These are phyloP conservation scores for Penicillium coffeae DNA, from an alignment of 495 filamentous ascomycete genomes.

Conservation along the genomic window DNA sequence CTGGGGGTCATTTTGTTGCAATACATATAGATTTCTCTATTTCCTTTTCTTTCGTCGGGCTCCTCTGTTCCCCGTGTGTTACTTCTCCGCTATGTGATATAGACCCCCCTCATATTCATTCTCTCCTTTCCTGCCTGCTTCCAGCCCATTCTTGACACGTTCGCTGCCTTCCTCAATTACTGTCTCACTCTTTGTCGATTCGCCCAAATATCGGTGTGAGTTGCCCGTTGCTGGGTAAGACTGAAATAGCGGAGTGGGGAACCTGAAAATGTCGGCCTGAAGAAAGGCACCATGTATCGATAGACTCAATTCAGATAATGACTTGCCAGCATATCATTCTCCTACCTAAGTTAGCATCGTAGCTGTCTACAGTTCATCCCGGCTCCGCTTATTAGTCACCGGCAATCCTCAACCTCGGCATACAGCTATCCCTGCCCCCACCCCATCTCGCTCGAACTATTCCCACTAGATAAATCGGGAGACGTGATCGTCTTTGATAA, in stretches of 20 bases:
- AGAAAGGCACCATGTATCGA: conserved; percentile 14
- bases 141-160: neutral
- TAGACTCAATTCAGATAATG: conserved; percentile 9
- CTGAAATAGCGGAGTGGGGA: neutral
- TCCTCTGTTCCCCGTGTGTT: conserved; percentile 24
- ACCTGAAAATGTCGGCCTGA: conserved; percentile 1
- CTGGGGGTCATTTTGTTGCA: conserved; percentile 5
- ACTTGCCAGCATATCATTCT: neutral
- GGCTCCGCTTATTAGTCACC: neutral
- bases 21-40: conserved; percentile 14
- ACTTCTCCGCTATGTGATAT: conserved; percentile 23
- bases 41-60: conserved; percentile 3
- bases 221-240: neutral
- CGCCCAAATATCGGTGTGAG: neutral
- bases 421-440: neutral
- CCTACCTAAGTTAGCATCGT: too few relatives aligned
- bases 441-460: too few relatives aligned
- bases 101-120: conserved; percentile 10
- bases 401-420: neutral
- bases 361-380: too few relatives aligned
- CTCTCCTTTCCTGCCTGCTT: neutral
- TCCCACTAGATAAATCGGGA: too few relatives aligned
- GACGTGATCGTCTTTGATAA: too few relatives aligned
- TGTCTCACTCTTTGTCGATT: neutral
- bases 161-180: neutral